Base-by-base conservation (phyloP, 352 stramenopile genomes). In the Globisporangium abappressorium region DNA sequence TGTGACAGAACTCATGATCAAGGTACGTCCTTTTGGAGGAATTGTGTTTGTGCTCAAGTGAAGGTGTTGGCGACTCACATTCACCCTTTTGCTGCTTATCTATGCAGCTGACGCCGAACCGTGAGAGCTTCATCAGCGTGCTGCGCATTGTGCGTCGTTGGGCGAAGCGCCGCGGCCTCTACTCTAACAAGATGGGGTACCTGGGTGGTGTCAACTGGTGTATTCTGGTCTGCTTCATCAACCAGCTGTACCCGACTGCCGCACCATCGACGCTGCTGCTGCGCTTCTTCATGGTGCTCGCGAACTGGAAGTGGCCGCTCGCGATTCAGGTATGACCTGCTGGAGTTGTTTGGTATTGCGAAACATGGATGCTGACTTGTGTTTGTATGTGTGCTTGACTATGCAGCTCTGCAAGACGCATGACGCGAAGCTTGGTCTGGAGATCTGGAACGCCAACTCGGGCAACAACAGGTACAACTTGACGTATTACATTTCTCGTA, bases 131-230 rank as follows among this genome's bases (percentile, higher is more conserved):
- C 64, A 96, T 95, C 66, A 85, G 86, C 46, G 89, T 97, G 46
- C 73, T 97, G 36, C 85, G 91, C 7, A 87, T 95, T 49, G 89
- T 97, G 56, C 80, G 91, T 73, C 81, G 87, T 59, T 97, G 91
- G 91, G 87, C 88, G 20, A 97, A 97, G 63, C 80, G 84, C 38
- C 79, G 98, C 30, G 98, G 98, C 28, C 73, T 99, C 33, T 99
- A 99, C 79, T 98, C 92, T 55, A 99, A 99, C 86, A 98, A 99
- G 70, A 95, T 99, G 78, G 98, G 98, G 11, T 99, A 99, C 73
- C 78, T 99, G 2, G 98, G 98, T 59, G 98, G 98, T 70, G 93
- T 99, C 22, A 99, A 99, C 78, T 99, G 89, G 82, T 98, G 97
- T 65, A 99, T 99, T 70, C 80, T 99, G 57, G 96, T 99, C 28